Base-by-base conservation (phyloP, 345 rosid species). In the Populus alba region DNA sequence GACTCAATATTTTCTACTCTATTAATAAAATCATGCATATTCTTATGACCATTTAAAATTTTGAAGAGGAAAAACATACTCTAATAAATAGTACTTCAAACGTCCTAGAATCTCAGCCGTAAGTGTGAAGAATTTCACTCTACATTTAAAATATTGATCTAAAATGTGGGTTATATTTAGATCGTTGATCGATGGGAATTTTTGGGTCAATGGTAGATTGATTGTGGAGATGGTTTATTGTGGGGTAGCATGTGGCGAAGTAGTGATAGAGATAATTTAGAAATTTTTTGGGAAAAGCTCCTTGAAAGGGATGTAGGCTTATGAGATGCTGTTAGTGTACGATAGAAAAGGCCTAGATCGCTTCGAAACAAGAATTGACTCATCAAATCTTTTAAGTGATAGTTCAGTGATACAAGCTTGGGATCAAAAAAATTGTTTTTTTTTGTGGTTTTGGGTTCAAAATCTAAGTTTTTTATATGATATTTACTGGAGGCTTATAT, bases 91-190 rank as follows among this genome's bases (percentile, higher is more conserved):
- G 62, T 57, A 22, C 63, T 57, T 55, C 23, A 47, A 22, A 66
- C 45, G 71, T 38, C 78, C 59, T 8, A 75, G 75, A 82, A 70
- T 80, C 75, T 76, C 71, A 77, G 76, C 88, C 86, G 13, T 62
- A 43, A 18, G 72, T 37, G 57, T 79, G 39, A 20, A 62, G 13
- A 38, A 4, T 10, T 66, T 47, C 23, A 25, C 0, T 47, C 57
- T 79, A 17, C 25, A 73, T 3, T 11, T 15, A 27, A 27, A 25
- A 25, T 49, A 66, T 20, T 5, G 11, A 8, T 7, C 37, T 25
- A 22, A 45, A 11, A 7, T 29, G 23, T 20, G 68, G 41, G 29
- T 0, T 3, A n/a, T 9, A 15, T 16, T 2, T 17, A 18, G 12
- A 41, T 77, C 63, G 39, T 57, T 3, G 7, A 23, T 3, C 17